Evolutionary conservation across 2,329 filamentous ascomycete genomes (phyloP).

Genomic region (Passalora sequoiae): DNA sequence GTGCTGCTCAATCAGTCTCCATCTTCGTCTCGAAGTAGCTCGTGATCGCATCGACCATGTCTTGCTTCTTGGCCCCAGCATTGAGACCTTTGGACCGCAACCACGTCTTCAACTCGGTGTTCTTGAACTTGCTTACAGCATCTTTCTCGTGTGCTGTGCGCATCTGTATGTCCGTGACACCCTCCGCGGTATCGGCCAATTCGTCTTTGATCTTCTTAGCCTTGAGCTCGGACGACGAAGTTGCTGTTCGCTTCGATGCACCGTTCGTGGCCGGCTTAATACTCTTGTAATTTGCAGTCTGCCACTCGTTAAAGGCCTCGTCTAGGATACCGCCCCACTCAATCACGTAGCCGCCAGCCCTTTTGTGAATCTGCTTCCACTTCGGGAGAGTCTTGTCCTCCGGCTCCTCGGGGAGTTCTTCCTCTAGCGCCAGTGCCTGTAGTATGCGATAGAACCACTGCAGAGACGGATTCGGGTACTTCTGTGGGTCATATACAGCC

Average conservation of each 20-base stretch:
- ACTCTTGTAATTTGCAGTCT: conserved; percentile 28
- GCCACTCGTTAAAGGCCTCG: conserved; percentile 48
- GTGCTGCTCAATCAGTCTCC: conserved; percentile 29
- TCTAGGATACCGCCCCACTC: conserved; percentile 70
- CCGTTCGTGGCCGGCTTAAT: conserved; percentile 41
- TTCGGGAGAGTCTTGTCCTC: conserved; percentile 80
- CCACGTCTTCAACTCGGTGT: conserved; percentile 33
- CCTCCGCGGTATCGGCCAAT: conserved; percentile 29
- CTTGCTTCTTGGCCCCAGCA: conserved; percentile 30
- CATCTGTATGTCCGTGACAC: conserved; percentile 43
- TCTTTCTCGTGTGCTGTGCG: conserved; percentile 40
- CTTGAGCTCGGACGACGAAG: conserved; percentile 25
- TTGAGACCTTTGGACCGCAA: conserved; percentile 26
- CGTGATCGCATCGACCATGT: conserved; percentile 34
- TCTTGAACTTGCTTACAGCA: conserved; percentile 38
- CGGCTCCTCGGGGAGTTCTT: conserved; percentile 71
- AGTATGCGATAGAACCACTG: conserved; percentile 98
- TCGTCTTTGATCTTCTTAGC: conserved; percentile 45
- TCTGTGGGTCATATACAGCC: conserved; percentile 73
- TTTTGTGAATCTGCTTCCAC: conserved; percentile 82
- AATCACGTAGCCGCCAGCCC: conserved; percentile 70
- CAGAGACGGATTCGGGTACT: conserved; percentile 77
- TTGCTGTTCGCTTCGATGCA: conserved; percentile 42
- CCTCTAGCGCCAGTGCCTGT: conserved; percentile 84
- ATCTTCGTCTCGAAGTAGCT: conserved; percentile 36